Conservation (phyloP, 345 rosid species). For the Eutrema yunnanense region DNA sequence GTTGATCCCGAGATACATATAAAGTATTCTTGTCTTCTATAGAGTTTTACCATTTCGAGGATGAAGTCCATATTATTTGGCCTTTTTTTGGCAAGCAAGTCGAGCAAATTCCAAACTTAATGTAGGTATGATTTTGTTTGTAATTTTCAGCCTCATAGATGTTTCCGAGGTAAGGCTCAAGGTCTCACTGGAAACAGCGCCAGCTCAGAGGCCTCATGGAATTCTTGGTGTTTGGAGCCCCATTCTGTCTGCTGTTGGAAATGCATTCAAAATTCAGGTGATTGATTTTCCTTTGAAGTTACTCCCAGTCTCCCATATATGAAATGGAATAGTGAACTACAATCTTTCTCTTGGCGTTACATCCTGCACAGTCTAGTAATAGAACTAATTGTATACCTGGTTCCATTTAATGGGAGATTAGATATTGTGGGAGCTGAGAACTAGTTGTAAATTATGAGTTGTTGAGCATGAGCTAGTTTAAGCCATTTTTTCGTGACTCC, state of each 20-base stretch:
- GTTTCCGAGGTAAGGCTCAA: conserved; percentile 90
- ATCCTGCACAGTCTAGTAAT: background rate
- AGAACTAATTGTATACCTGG: background rate
- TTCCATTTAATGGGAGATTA: conserved; percentile 3
- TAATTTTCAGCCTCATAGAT: conserved; percentile 75
- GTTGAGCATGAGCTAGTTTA: background rate
- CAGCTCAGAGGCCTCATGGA: conserved; percentile 87
- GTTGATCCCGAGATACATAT: conserved; percentile 97
- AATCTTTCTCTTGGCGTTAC: conserved; percentile 1
- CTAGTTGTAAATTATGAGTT: conserved; percentile 4
- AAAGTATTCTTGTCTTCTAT: conserved; percentile 47
- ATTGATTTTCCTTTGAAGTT: conserved; percentile 10
- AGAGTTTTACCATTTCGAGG: background rate
- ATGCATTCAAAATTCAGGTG: conserved; percentile 97
- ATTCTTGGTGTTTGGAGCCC: conserved; percentile 98
- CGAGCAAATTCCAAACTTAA: conserved; percentile 1
- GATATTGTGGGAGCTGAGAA: background rate
- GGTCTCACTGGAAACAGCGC: conserved; percentile 85
- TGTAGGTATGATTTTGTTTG: background rate
- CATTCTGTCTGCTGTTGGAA: conserved; percentile 88
- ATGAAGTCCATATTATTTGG: background rate
- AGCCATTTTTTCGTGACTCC: conserved; percentile 11
- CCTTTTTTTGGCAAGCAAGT: conserved; percentile 9
- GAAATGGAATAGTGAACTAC: conserved; percentile 12
- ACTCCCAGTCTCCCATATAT: background rate